phyloP scores from a whole-genome alignment of 2,329 filamentous ascomycete genomes.

The Sporothrix dimorphospora region DNA sequence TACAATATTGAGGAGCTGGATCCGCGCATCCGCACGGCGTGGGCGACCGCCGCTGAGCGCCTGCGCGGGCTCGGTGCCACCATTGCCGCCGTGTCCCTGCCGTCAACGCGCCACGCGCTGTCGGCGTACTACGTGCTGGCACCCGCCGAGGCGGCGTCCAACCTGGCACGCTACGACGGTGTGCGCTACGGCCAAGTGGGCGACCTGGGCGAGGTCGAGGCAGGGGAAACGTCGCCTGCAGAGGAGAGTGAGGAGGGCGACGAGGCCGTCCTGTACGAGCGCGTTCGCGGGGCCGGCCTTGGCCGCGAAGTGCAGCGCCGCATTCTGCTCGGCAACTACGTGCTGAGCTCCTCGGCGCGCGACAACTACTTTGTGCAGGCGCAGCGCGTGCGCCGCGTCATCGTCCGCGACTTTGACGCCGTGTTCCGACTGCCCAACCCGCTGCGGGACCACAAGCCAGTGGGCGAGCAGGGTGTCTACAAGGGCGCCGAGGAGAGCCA shows the following conservation, averaged over 20 bases:
- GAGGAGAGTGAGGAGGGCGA: conserved; percentile 44
- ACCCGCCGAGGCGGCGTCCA: conserved; percentile 92
- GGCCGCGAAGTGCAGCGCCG: conserved; percentile 84
- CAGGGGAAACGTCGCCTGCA: neutral
- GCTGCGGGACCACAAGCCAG: conserved; percentile 46
- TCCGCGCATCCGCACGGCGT: conserved; percentile 68
- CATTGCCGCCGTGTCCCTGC: conserved; percentile 77
- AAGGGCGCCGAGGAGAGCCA: conserved; percentile 51
- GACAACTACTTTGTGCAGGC: conserved; percentile 97
- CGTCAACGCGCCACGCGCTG: conserved; percentile 80
- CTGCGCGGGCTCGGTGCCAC: conserved; percentile 69
- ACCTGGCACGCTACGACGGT: conserved; percentile 95
- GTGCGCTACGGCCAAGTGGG: conserved; percentile 79
- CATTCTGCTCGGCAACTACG: conserved; percentile 88
- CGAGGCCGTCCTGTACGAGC: conserved; percentile 72
- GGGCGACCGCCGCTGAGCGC: conserved; percentile 63
- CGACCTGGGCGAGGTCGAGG: neutral
- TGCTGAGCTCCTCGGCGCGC: conserved; percentile 84
- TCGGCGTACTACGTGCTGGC: conserved; percentile 95
- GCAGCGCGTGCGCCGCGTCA: conserved; percentile 80
- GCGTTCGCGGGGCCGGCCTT: conserved; percentile 73
- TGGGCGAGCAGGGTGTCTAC: conserved; percentile 63
- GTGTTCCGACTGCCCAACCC: conserved; percentile 74
- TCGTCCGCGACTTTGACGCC: conserved; percentile 83
- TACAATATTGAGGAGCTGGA: conserved; percentile 88